A percentile compares a stretch with the other conserved stretches of the same genome.
phyloP scores from a whole-genome alignment of 2,329 filamentous ascomycete genomes.

The Cladosporium colombiae region DNA sequence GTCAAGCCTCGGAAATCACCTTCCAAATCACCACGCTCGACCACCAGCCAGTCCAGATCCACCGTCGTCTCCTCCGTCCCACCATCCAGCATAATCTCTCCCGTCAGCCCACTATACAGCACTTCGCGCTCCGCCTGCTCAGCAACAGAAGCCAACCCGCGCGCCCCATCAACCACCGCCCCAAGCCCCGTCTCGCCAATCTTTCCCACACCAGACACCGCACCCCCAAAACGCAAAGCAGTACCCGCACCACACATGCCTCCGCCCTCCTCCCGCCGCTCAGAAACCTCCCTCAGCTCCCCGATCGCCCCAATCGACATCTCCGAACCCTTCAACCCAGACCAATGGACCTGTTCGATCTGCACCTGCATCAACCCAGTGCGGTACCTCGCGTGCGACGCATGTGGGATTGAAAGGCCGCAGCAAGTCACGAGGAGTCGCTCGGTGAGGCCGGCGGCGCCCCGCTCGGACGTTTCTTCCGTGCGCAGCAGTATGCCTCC shows the following conservation, averaged over 20 bases:
- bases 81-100: slow-evolving; percentile 13
- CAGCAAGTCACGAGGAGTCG: slow-evolving; percentile 25
- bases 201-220: slow-evolving; percentile 17
- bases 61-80: slow-evolving; percentile 3
- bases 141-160: background rate
- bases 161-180: slow-evolving; percentile 5
- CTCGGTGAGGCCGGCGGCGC: background rate
- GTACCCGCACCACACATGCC: background rate
- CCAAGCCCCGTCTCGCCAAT: slow-evolving; percentile 19
- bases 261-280: slow-evolving; percentile 21
- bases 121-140: slow-evolving; percentile 2
- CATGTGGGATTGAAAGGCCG: slow-evolving; percentile 56
- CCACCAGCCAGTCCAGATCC: background rate
- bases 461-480: background rate
- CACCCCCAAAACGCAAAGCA: slow-evolving; percentile 18
- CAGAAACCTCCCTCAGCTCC: slow-evolving; percentile 16
- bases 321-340: slow-evolving; percentile 36
- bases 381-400: slow-evolving; percentile 62
- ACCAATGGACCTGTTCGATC: slow-evolving; percentile 60
- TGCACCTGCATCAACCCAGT: slow-evolving; percentile 64
- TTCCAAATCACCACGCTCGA: slow-evolving; percentile 8
- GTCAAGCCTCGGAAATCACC: slow-evolving; percentile 18
- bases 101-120: slow-evolving; percentile 13
- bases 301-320: slow-evolving; percentile 32
- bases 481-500: slow-evolving; percentile 21